Base-by-base conservation (phyloP, 306 rosid genomes). In the Ammopiptanthus mongolicus region DNA sequence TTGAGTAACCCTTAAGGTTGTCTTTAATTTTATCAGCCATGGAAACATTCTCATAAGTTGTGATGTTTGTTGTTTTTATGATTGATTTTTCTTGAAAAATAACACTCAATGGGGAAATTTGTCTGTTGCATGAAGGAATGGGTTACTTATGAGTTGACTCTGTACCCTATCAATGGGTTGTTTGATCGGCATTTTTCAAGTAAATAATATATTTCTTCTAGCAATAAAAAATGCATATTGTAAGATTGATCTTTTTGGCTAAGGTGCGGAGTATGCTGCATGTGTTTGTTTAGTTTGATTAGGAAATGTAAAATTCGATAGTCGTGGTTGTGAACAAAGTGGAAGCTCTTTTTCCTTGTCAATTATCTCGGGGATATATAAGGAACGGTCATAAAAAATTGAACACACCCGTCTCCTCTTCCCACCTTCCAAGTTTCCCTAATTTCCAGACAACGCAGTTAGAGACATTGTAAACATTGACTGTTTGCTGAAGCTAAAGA, bases 1-100 rank as follows among this genome's bases (percentile, higher is more conserved):
- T 53, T 66, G 44, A 23, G 60, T 55, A 70, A 37, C 61, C 19
- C 64, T 63, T 19, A 33, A 22, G 7, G 29, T 18, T 37, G 53
- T 47, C 46, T 66, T 59, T 71, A 23, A 37, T 69, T 82, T 73
- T 59, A 34, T 36, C 41, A 23, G 39, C 18, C 59, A 52, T 31
- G 70, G 28, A 47, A 61, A 73, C 50, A 50, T 23, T 64, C 41
- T 62, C 51, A 21, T 44, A 44, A 78, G 58, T 39, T 55, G 31
- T 64, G 28, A 10, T 19, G 22, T 15, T 73, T 62, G 13, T 33
- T 59, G 62, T 14, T 34, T 52, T 42, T 36, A 62, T 48, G 56
- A 82, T 41, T 69, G 80, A 10, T 64, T 74, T 81, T 78, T 17
- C 28, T 59, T 51, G 51, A 74, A 12, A 68, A 47, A 11, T 74